Evolutionary conservation across 148 eudicot genomes (phyloP), one percentile per base, ranked within the genome.

Genomic region (Vaccinium myrtillus): DNA sequence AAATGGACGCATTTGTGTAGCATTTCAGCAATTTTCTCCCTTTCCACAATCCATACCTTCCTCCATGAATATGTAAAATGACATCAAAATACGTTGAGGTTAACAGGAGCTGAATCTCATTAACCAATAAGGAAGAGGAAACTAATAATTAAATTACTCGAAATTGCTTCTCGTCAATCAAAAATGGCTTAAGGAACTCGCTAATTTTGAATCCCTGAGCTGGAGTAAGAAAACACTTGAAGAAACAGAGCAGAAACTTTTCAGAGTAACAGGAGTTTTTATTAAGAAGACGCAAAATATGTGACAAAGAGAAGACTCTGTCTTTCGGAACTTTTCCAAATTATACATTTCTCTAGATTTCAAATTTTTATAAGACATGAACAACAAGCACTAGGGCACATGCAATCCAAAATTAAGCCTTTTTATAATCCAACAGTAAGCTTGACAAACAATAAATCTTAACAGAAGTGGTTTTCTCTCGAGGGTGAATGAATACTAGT

Each of bases 41-140:
- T 18, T 48, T 65, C 48, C 3, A 43, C 8, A 12, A 46, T 21
- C 30, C n/a, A n/a, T 30, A n/a, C 21, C 54, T 59, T 15, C 36
- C 16, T 9, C 6, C 14, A 25, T 25, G 23, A n/a, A 21, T 19
- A 63, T 5, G 18, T 59, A 19, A 80, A 14, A 16, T 27, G 10
- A 53, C 25, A 10, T 51, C 19, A 43, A 58, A 39, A 5, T 7
- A 21, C 5, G 36, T n/a, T 13, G 13, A 81, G 83, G 11, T 23
- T 65, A 48, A 65, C 25, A 81, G 58, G n/a, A 81, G 70, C 58
- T 46, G 50, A 81, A 19, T 43, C 67, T 67, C n/a, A 46, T 5
- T 43, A 59, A 63, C 55, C 82, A 78, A 54, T 30, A n/a, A n/a
- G 27, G 30, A 73, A 15, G 21, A 19, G 9, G 48, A 74, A 43